A percentile compares a stretch with the other conserved stretches of the same genome.
Conservation (phyloP, 2,329 filamentous ascomycete species). For the Orbilia javanica region DNA sequence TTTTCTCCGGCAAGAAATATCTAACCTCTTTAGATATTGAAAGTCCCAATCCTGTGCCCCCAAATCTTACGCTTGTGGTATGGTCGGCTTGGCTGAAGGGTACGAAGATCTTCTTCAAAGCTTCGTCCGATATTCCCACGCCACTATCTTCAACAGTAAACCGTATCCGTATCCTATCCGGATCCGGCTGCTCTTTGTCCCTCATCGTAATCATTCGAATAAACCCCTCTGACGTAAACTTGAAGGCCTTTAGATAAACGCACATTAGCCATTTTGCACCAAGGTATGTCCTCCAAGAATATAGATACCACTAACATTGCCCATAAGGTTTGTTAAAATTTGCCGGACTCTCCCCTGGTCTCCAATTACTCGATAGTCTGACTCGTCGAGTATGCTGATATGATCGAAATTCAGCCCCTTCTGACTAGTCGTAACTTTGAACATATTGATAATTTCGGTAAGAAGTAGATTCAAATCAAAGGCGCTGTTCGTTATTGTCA, state of each 20-base stretch:
- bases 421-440: constrained; percentile 51
- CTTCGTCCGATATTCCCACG: constrained; percentile 54
- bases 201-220: constrained; percentile 57
- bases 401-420: constrained; percentile 55
- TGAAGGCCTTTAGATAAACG: constrained; percentile 39
- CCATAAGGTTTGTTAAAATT: constrained; percentile 55
- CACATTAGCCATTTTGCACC: constrained; percentile 1
- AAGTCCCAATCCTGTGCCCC: constrained; percentile 50
- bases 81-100: constrained; percentile 57
- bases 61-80: constrained; percentile 48
- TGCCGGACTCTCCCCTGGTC: constrained; percentile 56
- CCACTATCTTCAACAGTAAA: constrained; percentile 58
- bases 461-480: constrained; percentile 50
- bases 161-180: constrained; percentile 45
- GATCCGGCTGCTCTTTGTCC: constrained; percentile 42
- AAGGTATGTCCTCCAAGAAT: neutral
- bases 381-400: constrained; percentile 52
- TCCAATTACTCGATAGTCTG: constrained; percentile 49
- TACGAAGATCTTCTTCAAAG: constrained; percentile 54
- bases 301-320: constrained; percentile 30
- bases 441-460: constrained; percentile 54
- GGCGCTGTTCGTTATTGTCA: constrained; percentile 56
- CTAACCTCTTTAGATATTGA: constrained; percentile 57
- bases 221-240: constrained; percentile 56
- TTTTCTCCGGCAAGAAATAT: neutral